phyloP scores from a whole-genome alignment of 2,329 filamentous ascomycete genomes.

The Fusarium anthophilum region DNA sequence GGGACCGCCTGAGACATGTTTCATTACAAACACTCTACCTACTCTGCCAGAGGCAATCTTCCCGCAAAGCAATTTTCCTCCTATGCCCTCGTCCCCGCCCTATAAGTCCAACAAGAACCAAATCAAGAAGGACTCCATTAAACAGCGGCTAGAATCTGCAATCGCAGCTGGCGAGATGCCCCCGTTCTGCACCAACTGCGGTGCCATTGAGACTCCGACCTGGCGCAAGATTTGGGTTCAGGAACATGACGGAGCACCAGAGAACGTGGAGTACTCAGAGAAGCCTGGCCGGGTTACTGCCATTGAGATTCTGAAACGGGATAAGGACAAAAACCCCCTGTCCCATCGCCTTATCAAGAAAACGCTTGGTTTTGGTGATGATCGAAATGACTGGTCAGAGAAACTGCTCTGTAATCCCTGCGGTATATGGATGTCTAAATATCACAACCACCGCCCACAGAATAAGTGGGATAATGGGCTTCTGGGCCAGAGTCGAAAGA shows the following conservation, averaged over 20 bases:
- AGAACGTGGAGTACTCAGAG: slow-evolving; percentile 75
- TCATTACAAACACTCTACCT: slow-evolving; percentile 21
- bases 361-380: slow-evolving; percentile 67
- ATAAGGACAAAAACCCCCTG: slow-evolving; percentile 69
- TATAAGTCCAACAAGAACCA: slow-evolving; percentile 69
- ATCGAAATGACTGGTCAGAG: slow-evolving; percentile 74
- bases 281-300: slow-evolving; percentile 79
- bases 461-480: slow-evolving; percentile 81
- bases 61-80: slow-evolving; percentile 55
- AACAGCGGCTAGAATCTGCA: slow-evolving; percentile 67
- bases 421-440: slow-evolving; percentile 93
- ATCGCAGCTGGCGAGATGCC: slow-evolving; percentile 86
- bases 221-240: slow-evolving; percentile 96
- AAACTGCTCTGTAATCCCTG: slow-evolving; percentile 93
- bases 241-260: slow-evolving; percentile 74
- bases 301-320: slow-evolving; percentile 72
- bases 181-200: slow-evolving; percentile 90
- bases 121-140: slow-evolving; percentile 70
- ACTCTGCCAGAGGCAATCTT: slow-evolving; percentile 51
- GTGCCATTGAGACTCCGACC: slow-evolving; percentile 93
- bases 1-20: slow-evolving; percentile 36
- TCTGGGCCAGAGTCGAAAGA: slow-evolving; percentile 61
- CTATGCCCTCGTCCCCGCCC: slow-evolving; percentile 53
- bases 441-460: slow-evolving; percentile 82
- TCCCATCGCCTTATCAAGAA: slow-evolving; percentile 84